Evolutionary conservation across 805 yeast species (phyloP).

Genomic region (Cyberlindnera misumaiensis): DNA sequence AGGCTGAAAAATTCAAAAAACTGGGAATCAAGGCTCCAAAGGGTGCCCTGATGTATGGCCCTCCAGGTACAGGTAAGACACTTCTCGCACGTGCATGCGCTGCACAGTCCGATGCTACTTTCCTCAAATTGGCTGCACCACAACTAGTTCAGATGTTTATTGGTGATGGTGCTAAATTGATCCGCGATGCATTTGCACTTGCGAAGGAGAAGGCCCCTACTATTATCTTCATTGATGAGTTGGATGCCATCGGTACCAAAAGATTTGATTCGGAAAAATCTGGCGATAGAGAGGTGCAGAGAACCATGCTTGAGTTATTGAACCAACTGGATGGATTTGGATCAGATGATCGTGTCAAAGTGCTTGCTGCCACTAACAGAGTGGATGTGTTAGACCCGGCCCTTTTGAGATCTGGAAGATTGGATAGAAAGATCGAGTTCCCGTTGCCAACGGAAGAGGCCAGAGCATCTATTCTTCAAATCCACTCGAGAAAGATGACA

Average conservation of each 20-base stretch:
- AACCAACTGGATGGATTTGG: slow-evolving; percentile 98
- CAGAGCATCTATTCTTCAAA: slow-evolving; percentile 91
- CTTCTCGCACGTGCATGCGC: slow-evolving; percentile 97
- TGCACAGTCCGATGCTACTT: slow-evolving; percentile 96
- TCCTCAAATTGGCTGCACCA: slow-evolving; percentile 93
- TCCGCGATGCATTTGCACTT: slow-evolving; percentile 93
- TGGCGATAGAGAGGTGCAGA: slow-evolving; percentile 97
- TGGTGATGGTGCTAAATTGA: slow-evolving; percentile 98
- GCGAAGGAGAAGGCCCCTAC: slow-evolving; percentile 99
- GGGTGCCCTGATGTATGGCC: slow-evolving; percentile 98
- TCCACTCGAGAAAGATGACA: slow-evolving; percentile 95
- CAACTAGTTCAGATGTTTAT: slow-evolving; percentile 97
- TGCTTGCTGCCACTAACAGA: slow-evolving; percentile 96
- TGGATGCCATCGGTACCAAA: slow-evolving; percentile 98
- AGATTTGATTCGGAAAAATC: slow-evolving; percentile 96
- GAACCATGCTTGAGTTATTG: slow-evolving; percentile 97
- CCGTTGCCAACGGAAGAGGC: slow-evolving; percentile 98
- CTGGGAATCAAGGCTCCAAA: slow-evolving; percentile 97
- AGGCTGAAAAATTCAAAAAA: slow-evolving; percentile 89
- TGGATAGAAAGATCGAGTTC: slow-evolving; percentile 96
- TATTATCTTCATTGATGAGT: slow-evolving; percentile 93
- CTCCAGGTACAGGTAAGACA: slow-evolving; percentile 99
- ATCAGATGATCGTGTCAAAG: slow-evolving; percentile 94
- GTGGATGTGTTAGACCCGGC: slow-evolving; percentile 99
- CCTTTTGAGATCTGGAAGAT: slow-evolving; percentile 89